phyloP scores from a whole-genome alignment of 306 rosid genomes.

The Quercus engelmannii region DNA sequence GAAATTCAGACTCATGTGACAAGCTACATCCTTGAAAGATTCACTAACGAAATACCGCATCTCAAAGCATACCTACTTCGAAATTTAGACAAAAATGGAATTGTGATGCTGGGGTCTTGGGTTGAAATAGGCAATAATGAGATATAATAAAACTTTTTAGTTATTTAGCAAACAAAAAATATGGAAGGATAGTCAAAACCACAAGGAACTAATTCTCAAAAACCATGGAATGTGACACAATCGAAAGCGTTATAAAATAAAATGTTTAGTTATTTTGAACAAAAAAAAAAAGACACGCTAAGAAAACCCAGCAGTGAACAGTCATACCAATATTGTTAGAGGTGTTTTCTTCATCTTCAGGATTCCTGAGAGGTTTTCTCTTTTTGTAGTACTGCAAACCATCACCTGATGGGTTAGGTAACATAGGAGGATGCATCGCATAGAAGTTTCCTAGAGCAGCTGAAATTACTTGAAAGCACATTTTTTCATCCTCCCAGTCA shows the following conservation, averaged over 20 bases:
- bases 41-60: too few relatives aligned
- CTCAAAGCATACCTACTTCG: too few relatives aligned
- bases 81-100: too few relatives aligned
- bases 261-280: neutral
- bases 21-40: too few relatives aligned
- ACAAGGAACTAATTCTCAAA: too few relatives aligned
- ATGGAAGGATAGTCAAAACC: neutral
- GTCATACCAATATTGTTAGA: conserved; percentile 42
- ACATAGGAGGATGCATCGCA: conserved; percentile 88
- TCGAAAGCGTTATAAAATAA: neutral
- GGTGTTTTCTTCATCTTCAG: conserved; percentile 29
- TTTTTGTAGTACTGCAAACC: conserved; percentile 64
- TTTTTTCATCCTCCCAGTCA: conserved; percentile 85
- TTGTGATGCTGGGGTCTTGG: too few relatives aligned
- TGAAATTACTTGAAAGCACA: conserved; percentile 67
- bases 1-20: too few relatives aligned
- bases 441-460: conserved; percentile 89
- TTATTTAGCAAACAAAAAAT: too few relatives aligned
- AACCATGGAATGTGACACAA: neutral
- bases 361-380: conserved; percentile 36
- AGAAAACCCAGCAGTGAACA: conserved; percentile 12
- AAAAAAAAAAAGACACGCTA: neutral
- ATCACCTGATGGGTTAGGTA: conserved; percentile 85
- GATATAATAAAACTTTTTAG: too few relatives aligned
- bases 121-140: too few relatives aligned